A percentile compares a stretch with the other conserved stretches of the same genome.
Conservation (phyloP, 148 eudicot genomes). For the Fagopyrum homotropicum region DNA sequence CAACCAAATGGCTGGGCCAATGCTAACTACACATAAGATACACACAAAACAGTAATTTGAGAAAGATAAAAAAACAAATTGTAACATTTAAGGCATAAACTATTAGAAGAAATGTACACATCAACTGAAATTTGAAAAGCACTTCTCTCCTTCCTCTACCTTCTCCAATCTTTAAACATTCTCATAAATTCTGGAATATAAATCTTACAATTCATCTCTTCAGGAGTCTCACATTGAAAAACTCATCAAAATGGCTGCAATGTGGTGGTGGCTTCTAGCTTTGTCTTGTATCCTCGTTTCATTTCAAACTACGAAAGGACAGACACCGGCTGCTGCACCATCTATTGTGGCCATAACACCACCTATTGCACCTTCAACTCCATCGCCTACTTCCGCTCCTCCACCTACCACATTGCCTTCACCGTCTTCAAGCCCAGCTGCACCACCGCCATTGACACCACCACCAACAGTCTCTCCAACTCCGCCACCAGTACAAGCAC, state of each 20-base stretch:
- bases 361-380: slow-evolving; percentile 27
- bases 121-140: slow-evolving; percentile 7
- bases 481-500: slow-evolving; percentile 25
- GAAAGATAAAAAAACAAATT: not conserved
- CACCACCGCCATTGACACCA: slow-evolving; percentile 24
- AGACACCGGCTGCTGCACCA: slow-evolving; percentile 63
- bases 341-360: slow-evolving; percentile 29
- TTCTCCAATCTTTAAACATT: not conserved
- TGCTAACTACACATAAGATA: not conserved
- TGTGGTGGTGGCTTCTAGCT: slow-evolving; percentile 22
- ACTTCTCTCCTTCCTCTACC: slow-evolving; percentile 11
- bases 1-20: not conserved
- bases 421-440: slow-evolving; percentile 30
- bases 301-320: slow-evolving; percentile 37
- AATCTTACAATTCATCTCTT: not conserved
- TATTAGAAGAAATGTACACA: slow-evolving; percentile 6
- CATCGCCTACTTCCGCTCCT: slow-evolving; percentile 27
- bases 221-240: not conserved
- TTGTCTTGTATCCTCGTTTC: slow-evolving; percentile 27
- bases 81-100: slow-evolving; percentile 7
- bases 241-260: slow-evolving; percentile 28
- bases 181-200: slow-evolving; percentile 5
- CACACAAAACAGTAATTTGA: not conserved
- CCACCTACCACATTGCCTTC: slow-evolving; percentile 22
- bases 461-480: slow-evolving; percentile 21